Evolutionary conservation across 1,139 yeast genomes (phyloP).

Genomic region (Magnusiomyces fungicola): DNA sequence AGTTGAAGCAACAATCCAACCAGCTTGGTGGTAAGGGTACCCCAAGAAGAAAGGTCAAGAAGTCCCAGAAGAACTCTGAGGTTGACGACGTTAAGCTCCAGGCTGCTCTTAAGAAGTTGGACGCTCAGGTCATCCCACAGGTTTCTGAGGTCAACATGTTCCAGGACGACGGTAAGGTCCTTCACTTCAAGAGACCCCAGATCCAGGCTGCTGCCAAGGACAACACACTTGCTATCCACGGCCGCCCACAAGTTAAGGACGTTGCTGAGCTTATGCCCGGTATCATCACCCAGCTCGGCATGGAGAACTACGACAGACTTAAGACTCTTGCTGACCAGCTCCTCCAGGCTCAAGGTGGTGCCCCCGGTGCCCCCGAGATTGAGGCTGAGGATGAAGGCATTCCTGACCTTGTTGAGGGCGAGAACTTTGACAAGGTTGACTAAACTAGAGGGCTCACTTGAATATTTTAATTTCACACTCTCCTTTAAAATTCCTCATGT

Average conservation of each 20-base stretch:
- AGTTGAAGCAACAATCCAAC: constrained; percentile 33
- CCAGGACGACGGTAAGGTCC: constrained; percentile 91
- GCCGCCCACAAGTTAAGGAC: constrained; percentile 90
- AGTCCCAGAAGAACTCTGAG: constrained; percentile 55
- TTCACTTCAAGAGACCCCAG: constrained; percentile 92
- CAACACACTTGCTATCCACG: constrained; percentile 93
- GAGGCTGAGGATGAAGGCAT: constrained; percentile 55
- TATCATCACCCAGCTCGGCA: constrained; percentile 93
- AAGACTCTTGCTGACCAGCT: constrained; percentile 86
- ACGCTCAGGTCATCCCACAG: constrained; percentile 81
- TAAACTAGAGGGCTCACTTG: no score
- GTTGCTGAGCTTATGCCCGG: constrained; percentile 91
- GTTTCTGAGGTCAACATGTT: constrained; percentile 97
- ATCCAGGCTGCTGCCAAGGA: constrained; percentile 88
- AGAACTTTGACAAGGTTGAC: constrained; percentile 69
- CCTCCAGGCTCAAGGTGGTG: constrained; percentile 44
- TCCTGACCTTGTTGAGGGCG: constrained; percentile 94
- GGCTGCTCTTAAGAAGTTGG: constrained; percentile 80
- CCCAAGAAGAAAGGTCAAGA: constrained; percentile 68
- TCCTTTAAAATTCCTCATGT: no score
- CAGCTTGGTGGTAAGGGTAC: constrained; percentile 44
- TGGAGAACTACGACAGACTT: constrained; percentile 88
- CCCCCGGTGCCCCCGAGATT: constrained; percentile 43
- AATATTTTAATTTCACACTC: no score
- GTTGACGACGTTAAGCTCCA: constrained; percentile 89